phyloP scores from a whole-genome alignment of 495 filamentous ascomycete genomes.

The Baudoinia panamericana region DNA sequence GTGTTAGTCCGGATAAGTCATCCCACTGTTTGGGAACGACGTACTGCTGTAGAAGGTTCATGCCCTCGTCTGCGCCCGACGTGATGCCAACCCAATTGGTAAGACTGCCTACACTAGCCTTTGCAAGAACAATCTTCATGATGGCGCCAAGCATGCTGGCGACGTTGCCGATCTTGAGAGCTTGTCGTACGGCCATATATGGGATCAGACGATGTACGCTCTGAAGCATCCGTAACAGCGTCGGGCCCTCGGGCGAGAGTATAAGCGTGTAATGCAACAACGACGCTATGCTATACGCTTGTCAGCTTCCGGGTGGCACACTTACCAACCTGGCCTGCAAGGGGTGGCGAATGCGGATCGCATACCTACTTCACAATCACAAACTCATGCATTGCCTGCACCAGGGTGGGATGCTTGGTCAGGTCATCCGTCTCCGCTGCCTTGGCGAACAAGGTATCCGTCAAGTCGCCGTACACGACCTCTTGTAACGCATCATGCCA shows the following conservation, averaged over 20 bases:
- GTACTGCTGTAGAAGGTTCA: conserved; percentile 54
- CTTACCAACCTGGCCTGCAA: background rate
- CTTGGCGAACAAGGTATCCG: conserved; percentile 45
- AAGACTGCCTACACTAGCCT: conserved; percentile 46
- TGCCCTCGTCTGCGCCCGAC: conserved; percentile 46
- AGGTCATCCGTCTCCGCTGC: conserved; percentile 40
- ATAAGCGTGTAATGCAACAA: conserved; percentile 51
- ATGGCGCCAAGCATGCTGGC: conserved; percentile 57
- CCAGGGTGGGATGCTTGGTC: conserved; percentile 41
- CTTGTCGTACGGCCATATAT: conserved; percentile 47
- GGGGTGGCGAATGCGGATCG: background rate
- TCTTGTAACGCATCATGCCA: conserved; percentile 46
- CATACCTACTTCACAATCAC: conserved; percentile 41
- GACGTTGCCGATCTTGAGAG: conserved; percentile 51
- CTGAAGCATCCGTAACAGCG: conserved; percentile 43
- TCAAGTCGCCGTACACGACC: conserved; percentile 43
- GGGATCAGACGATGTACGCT: conserved; percentile 47
- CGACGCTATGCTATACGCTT: conserved; percentile 40
- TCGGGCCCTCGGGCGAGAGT: conserved; percentile 49
- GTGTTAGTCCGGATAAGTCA: background rate
- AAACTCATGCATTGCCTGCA: conserved; percentile 46
- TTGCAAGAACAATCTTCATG: conserved; percentile 48
- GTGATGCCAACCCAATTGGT: conserved; percentile 55
- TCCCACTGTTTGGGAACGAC: background rate
- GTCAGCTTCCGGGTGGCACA: background rate